Evolutionary conservation across 768 basidiomycete species (phyloP).

Genomic region (Amanita exitialis): DNA sequence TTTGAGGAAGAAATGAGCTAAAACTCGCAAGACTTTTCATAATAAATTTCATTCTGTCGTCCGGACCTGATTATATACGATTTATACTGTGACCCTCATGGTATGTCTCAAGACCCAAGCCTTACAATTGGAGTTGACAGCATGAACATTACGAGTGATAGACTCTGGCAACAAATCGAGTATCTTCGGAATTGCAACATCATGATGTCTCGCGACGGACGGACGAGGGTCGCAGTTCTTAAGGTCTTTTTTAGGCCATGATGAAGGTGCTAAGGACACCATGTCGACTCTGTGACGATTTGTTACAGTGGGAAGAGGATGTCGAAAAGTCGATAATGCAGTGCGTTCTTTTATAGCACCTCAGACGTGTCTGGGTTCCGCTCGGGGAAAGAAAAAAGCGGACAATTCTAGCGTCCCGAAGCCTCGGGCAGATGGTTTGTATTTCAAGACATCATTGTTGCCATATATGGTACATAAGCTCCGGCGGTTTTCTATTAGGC

Average conservation of each 20-base stretch:
- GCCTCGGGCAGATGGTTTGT: too few relatives aligned
- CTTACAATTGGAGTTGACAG: constrained; percentile 30
- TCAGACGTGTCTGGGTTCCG: too few relatives aligned
- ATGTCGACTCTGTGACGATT: not conserved
- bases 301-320: not conserved
- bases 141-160: constrained; percentile 30
- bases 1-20: not conserved
- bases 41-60: constrained; percentile 33
- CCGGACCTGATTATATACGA: constrained; percentile 17
- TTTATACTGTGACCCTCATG: not conserved
- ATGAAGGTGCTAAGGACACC: not conserved
- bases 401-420: too few relatives aligned
- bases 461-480: too few relatives aligned
- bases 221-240: not conserved
- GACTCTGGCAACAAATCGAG: constrained; percentile 30
- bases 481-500: too few relatives aligned
- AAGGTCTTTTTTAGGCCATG: not conserved
- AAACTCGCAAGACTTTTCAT: constrained; percentile 29
- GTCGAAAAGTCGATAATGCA: not conserved
- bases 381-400: too few relatives aligned
- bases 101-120: too few relatives aligned
- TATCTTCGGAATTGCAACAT: constrained; percentile 26
- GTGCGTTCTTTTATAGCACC: not conserved
- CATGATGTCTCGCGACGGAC: not conserved
- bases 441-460: too few relatives aligned